Conservation (phyloP, 169 alveolate genomes). For the Cryptosporidium parvum region DNA sequence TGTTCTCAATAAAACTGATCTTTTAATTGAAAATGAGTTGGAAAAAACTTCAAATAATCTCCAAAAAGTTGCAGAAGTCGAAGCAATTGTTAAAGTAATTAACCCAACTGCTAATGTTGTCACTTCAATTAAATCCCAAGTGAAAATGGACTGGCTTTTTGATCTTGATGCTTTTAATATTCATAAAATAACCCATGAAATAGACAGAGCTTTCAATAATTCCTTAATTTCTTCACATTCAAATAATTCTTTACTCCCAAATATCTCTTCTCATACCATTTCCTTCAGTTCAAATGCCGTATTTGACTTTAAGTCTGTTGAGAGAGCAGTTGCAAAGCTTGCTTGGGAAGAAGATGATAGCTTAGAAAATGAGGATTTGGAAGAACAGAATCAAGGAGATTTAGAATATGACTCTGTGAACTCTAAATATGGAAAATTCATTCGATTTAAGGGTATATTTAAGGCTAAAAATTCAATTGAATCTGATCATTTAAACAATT, state of each 20-base stretch:
- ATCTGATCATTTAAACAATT: neutral
- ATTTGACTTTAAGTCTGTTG: constrained; percentile 33
- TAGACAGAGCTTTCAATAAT: constrained; percentile 42
- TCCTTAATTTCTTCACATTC: neutral
- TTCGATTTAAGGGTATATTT: constrained; percentile 83
- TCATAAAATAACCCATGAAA: constrained; percentile 16
- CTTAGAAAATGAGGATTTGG: neutral
- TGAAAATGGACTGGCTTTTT: constrained; percentile 66
- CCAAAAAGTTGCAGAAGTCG: neutral
- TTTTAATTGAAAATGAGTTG: neutral
- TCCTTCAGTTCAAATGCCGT: neutral
- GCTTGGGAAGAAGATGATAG: constrained; percentile 26
- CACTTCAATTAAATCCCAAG: constrained; percentile 27
- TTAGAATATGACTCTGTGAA: neutral
- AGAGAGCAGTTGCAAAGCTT: constrained; percentile 31
- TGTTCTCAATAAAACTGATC: constrained; percentile 83
- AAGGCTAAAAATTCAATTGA: constrained; percentile 64
- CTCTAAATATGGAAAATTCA: neutral
- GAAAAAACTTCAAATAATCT: neutral
- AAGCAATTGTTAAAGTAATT: constrained; percentile 17
- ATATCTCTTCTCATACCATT: constrained; percentile 31
- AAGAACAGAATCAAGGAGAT: neutral
- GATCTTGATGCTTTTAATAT: constrained; percentile 55
- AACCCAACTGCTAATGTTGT: constrained; percentile 69
- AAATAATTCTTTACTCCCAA: neutral